A percentile compares a stretch with the other conserved stretches of the same genome.
Conservation (phyloP, 2,329 filamentous ascomycete genomes). For the Fonsecaea pugnacius region DNA sequence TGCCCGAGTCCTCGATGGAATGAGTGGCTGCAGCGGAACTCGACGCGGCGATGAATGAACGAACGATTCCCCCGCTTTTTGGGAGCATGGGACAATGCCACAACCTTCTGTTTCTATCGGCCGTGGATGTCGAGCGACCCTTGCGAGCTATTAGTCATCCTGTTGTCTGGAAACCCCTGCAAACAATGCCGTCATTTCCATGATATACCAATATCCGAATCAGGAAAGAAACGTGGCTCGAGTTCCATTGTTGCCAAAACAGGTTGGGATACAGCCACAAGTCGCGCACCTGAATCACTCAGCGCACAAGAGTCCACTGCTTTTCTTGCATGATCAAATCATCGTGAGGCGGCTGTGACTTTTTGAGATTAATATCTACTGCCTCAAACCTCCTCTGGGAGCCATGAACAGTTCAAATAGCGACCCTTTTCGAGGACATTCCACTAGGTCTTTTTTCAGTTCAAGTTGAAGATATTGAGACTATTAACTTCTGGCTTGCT, state of each 20-base stretch:
- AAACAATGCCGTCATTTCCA: not conserved
- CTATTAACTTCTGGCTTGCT: not conserved
- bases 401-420: conserved; percentile 5
- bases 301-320: not conserved
- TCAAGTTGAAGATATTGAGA: not conserved
- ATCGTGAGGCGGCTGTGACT: not conserved
- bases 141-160: conserved; percentile 3
- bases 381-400: not conserved
- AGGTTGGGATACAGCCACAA: not conserved
- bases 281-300: not conserved
- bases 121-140: not conserved
- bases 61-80: not conserved
- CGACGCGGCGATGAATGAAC: not conserved
- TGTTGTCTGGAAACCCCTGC: not conserved
- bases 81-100: not conserved
- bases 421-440: not conserved
- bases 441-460: not conserved
- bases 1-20: not conserved
- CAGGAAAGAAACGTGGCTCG: conserved; percentile 22
- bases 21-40: not conserved
- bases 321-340: conserved; percentile 10
- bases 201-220: conserved; percentile 11
- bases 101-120: not conserved
- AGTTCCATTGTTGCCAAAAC: not conserved
- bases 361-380: not conserved